A percentile compares a stretch with the other conserved stretches of the same genome.
Conservation (phyloP, 2,329 filamentous ascomycete species). For the Calycina marina region DNA sequence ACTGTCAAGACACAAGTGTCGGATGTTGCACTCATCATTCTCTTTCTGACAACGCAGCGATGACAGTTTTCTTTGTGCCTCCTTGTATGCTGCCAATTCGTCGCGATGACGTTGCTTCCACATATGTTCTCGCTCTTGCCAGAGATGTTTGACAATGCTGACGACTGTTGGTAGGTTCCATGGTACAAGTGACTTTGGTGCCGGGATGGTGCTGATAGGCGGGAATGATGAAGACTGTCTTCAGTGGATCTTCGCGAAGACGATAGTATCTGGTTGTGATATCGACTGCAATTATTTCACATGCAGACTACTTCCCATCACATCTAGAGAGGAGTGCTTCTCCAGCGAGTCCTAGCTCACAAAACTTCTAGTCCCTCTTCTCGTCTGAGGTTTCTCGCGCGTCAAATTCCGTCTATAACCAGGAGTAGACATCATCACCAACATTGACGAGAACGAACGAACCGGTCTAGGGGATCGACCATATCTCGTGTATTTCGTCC, state of each 20-base stretch:
- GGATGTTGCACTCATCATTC: neutral
- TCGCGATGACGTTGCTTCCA: conserved; percentile 16
- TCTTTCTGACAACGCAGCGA: neutral
- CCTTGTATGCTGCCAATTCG: conserved; percentile 2
- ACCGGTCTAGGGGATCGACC: conserved; percentile 36
- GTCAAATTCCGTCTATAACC: conserved; percentile 32
- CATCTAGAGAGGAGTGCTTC: conserved; percentile 19
- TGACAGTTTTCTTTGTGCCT: neutral
- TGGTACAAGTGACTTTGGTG: conserved; percentile 28
- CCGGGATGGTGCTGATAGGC: conserved; percentile 32
- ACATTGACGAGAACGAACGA: conserved; percentile 40
- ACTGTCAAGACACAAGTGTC: too few species aligned
- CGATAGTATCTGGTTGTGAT: conserved; percentile 38
- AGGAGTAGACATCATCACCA: conserved; percentile 33
- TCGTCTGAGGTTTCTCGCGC: conserved; percentile 23
- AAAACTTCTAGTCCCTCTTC: conserved; percentile 25
- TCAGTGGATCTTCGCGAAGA: conserved; percentile 27
- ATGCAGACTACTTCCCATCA: conserved; percentile 11
- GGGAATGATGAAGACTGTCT: conserved; percentile 37
- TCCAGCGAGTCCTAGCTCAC: conserved; percentile 27
- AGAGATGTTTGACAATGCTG: conserved; percentile 18
- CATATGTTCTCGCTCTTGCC: conserved; percentile 15
- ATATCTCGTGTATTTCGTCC: conserved; percentile 34
- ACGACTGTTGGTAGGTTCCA: conserved; percentile 31
- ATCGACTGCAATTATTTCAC: conserved; percentile 34